Base-by-base conservation (phyloP, 352 stramenopile genomes). In the Phytophthora fragariae region DNA sequence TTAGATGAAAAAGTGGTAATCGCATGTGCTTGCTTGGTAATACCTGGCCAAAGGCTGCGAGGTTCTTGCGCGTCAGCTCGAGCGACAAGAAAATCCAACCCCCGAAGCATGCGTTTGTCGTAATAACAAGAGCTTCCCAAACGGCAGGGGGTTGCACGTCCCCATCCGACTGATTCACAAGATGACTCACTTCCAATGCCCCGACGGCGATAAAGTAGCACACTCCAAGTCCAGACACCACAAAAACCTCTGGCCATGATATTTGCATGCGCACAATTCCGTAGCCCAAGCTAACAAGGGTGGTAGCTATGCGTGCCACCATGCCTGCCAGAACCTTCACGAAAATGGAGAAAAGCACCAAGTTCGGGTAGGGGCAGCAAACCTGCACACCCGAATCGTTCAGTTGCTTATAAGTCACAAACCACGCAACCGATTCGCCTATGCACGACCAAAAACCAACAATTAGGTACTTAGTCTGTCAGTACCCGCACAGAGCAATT, bases 61-160 rank as follows among this genome's bases (percentile, higher is more conserved):
- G 80, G 27, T 94, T 95, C 72, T 91, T 92, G 37, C 84, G 82
- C 11, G 90, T 96, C 11, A 96, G 72, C 17, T 84, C 72, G 9
- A 97, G 72, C 3, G 90, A 95, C 56, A 86, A 74, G 72, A 94
- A 97, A 60, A 97, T 97, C 90, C 90, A 97, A 0, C 86, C 86
- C 15, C 79, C 86, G 79, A 97, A 97, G 67, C 90, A 97, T 2
- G 65, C 65, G 65, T 97, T 94, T 19, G 90, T 94, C 53, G 86
- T 81, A 52, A 92, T 81, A 12, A 91, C 86, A n/a, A 97, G 81
- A 11, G 80, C 65, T 67, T 94, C 89, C 90, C 90, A 97, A 1
- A 94, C 81, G 2, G 78, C 81, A 35, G 90, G 89, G 35, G 90
- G 90, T 7, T 57, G 77, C 7, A 76, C 71, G 8, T 92, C 82